Conservation (phyloP, 2,329 filamentous ascomycete genomes). For the Aspergillus floridensis region DNA sequence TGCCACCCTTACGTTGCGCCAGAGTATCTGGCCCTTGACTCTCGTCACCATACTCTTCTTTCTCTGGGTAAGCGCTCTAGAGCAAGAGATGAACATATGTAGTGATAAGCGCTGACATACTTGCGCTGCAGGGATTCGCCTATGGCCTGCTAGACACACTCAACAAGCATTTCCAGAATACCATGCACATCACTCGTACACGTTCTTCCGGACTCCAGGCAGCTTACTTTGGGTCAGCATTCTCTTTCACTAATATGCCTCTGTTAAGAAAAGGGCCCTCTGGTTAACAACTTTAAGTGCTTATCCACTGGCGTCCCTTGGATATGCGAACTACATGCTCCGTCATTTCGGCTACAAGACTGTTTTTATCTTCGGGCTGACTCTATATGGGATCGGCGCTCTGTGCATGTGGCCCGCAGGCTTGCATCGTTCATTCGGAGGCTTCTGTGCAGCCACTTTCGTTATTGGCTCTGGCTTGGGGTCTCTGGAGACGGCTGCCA, state of each 20-base stretch:
- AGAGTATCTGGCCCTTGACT: constrained; percentile 45
- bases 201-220: constrained; percentile 63
- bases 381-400: constrained; percentile 68
- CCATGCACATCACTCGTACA: constrained; percentile 53
- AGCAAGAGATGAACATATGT: background rate
- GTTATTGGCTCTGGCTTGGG: constrained; percentile 71
- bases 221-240: constrained; percentile 60
- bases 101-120: background rate
- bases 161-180: constrained; percentile 59
- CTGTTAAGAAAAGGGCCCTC: background rate
- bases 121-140: constrained; percentile 41
- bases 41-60: constrained; percentile 52
- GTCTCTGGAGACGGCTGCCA: constrained; percentile 73
- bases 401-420: constrained; percentile 84
- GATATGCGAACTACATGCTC: constrained; percentile 59
- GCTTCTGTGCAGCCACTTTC: constrained; percentile 70
- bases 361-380: constrained; percentile 73
- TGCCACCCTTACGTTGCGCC: constrained; percentile 42
- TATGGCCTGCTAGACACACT: constrained; percentile 52
- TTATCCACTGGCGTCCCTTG: constrained; percentile 54
- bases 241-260: background rate
- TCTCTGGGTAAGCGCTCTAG: constrained; percentile 47
- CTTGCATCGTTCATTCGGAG: constrained; percentile 68
- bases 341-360: constrained; percentile 74
- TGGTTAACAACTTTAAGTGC: constrained; percentile 35